Base-by-base conservation (phyloP, 2,329 filamentous ascomycete species). In the Periglandula ipomoeae region DNA sequence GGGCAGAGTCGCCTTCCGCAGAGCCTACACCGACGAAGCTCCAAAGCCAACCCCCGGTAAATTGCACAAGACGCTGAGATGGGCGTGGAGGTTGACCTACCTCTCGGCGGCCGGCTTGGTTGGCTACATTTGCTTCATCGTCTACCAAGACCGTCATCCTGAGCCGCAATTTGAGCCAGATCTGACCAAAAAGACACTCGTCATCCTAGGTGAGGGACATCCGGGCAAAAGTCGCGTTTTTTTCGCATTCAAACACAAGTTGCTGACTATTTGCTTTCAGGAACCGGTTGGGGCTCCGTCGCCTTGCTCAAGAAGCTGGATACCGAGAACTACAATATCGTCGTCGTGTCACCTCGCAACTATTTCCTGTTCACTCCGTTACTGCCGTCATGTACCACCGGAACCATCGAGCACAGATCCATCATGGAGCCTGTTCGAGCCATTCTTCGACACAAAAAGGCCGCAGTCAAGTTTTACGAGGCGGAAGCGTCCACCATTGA, bases 281-380 rank as follows among this genome's bases (percentile, higher is more conserved):
- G 91, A 63, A 95, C 90, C 60, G 93, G 93, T 59, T 98, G 93
- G 93, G 93, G 74, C 59, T 89, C 91, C 39, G 89, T 98, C 62
- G 94, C 91, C 52, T 83, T 98, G 53, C 81, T 98, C 57, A 98
- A 98, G 81, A 96, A 95, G 68, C 87, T 98, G 70, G 90, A 98
- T 65, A 96, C 91, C 53, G 87, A 95, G 69, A 95, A 97, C 79
- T 98, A 97, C 81, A 97, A 98, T 69, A 91, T 97, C 69, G 71
- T 97, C 65, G 89, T 98, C 67, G 88, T 98, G 68, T 97, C 93
- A 44, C 93, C 93, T 48, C 88, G 93, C 66, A 98, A 98, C 75
- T 98, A 95, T 81, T 98, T 98, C 83, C 85, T 98, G 59, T 98
- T 98, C 79, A 98, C 93, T 26, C 93, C 93, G 52, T 82, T 98